Conservation (phyloP, 805 yeast genomes). For the Maudiozyma turicensis region DNA sequence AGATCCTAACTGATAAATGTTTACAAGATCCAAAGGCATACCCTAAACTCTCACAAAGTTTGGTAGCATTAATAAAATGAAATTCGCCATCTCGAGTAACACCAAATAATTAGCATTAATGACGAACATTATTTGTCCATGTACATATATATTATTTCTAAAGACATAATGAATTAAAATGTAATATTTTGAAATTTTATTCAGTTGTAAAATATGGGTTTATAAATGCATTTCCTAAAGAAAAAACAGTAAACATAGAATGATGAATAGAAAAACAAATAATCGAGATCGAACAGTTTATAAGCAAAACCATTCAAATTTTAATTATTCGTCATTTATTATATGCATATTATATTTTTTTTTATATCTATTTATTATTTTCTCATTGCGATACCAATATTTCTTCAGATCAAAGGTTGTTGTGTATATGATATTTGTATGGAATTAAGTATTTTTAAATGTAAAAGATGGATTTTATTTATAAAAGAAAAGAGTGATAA, state of each 20-base stretch:
- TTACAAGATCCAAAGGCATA: constrained; percentile 10
- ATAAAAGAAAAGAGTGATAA: no score
- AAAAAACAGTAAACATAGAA: not conserved
- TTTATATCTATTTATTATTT: not conserved
- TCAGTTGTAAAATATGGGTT: not conserved
- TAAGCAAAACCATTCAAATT: no score
- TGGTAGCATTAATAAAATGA: constrained; percentile 5
- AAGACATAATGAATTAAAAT: not conserved
- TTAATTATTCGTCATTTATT: no score
- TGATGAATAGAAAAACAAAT: not conserved
- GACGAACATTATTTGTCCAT: not conserved
- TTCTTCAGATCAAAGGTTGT: not conserved
- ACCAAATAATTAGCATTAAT: not conserved
- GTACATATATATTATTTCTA: not conserved
- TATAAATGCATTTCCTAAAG: not conserved
- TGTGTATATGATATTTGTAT: not conserved
- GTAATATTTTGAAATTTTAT: not conserved
- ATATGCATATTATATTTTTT: not conserved
- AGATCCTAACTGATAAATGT: constrained; percentile 21
- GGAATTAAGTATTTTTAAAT: no score
- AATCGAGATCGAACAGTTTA: not conserved
- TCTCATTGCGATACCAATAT: not conserved
- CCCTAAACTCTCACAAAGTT: constrained; percentile 6
- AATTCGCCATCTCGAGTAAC: no score
- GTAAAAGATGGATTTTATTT: no score